Conservation (phyloP, 176 grass and related monocot genomes). For the Musa acuminata region DNA sequence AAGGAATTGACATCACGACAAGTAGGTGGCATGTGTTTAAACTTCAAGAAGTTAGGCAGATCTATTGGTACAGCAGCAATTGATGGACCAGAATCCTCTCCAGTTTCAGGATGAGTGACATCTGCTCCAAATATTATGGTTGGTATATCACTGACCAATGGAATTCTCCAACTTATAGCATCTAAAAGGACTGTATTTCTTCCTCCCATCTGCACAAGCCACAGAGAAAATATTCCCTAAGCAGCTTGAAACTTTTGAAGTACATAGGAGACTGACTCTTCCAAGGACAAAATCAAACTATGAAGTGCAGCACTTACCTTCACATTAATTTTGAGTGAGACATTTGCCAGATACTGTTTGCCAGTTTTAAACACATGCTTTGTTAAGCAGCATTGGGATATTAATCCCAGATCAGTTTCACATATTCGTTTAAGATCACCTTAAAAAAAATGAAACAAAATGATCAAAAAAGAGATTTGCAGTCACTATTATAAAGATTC, state of each 20-base stretch:
- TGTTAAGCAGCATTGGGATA: conserved; percentile 95
- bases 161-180: conserved; percentile 95
- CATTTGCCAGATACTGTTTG: conserved; percentile 98
- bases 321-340: conserved; percentile 98
- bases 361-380: conserved; percentile 99
- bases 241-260: neutral
- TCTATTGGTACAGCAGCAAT: conserved; percentile 68
- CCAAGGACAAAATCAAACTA: neutral
- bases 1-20: neutral
- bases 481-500: too few species aligned
- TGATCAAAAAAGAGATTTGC: neutral
- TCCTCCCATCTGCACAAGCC: conserved; percentile 74
- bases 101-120: conserved; percentile 98
- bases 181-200: conserved; percentile 97
- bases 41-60: conserved; percentile 1
- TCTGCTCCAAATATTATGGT: conserved; percentile 99
- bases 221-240: neutral
- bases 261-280: neutral
- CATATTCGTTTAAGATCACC: conserved; percentile 98
- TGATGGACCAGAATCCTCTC: conserved; percentile 92
- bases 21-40: neutral
- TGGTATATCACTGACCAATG: conserved; percentile 97
- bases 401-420: conserved; percentile 95
- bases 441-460: conserved; percentile 12
- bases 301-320: conserved; percentile 43